A percentile compares a stretch with the other conserved stretches of the same genome.
phyloP scores from a whole-genome alignment of 108 stramenopile genomes.

The Aureococcus anophagefferens region DNA sequence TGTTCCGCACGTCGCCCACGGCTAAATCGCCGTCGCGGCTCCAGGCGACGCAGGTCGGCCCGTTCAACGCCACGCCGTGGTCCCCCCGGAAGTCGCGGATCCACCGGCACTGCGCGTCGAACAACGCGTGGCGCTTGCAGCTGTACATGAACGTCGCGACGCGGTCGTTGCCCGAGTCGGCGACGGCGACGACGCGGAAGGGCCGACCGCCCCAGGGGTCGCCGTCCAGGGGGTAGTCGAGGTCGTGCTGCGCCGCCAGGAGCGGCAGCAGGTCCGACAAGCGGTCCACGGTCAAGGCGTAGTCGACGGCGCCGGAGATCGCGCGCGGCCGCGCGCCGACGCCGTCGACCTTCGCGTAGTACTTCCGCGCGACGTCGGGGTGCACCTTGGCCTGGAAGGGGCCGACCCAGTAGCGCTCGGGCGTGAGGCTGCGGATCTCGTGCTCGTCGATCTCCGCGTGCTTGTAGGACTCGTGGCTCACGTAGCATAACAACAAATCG shows the following conservation, averaged over 20 bases:
- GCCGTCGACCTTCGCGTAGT: not conserved
- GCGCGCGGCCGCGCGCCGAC: not conserved
- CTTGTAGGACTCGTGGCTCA: not conserved
- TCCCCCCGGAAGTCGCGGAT: not conserved
- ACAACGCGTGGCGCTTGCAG: not conserved
- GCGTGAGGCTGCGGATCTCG: not conserved
- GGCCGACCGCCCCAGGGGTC: not conserved
- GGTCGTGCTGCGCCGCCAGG: not conserved
- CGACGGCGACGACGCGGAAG: not conserved
- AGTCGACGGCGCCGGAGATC: too few relatives aligned
- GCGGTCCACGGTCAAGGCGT: not conserved
- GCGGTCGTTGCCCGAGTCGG: not conserved
- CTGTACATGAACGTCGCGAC: not conserved
- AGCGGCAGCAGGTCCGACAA: not conserved
- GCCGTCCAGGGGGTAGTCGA: not conserved
- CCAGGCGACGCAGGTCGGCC: not conserved
- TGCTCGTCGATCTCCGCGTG: not conserved
- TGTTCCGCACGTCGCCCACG: not conserved
- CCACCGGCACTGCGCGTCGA: not conserved
- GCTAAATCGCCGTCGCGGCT: not conserved
- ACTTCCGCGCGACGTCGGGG: not conserved
- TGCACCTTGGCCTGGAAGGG: not conserved
- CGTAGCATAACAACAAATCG: not conserved
- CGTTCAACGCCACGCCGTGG: not conserved
- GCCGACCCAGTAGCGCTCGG: not conserved